phyloP scores from a whole-genome alignment of 1,284 basidiomycete species.

The Butyriboletus appendiculatus region DNA sequence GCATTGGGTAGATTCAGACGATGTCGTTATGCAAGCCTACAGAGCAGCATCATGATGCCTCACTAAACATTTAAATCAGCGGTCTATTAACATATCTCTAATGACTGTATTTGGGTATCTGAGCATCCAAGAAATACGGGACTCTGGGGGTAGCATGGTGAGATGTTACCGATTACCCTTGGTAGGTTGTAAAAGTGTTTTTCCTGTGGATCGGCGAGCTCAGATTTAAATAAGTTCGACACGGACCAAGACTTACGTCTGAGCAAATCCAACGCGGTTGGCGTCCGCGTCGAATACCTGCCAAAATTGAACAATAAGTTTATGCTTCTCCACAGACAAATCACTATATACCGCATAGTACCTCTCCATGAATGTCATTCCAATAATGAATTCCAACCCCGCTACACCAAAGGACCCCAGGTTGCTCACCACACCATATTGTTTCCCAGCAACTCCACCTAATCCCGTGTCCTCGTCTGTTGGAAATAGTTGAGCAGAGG shows the following conservation, averaged over 20 bases:
- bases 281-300: constrained; percentile 29
- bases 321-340: not conserved
- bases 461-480: constrained; percentile 15
- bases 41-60: no score
- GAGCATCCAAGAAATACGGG: not conserved
- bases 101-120: no score
- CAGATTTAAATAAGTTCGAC: not conserved
- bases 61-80: no score
- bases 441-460: constrained; percentile 16
- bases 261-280: constrained; percentile 26
- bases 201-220: constrained; percentile 11
- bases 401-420: constrained; percentile 9
- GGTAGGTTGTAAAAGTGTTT: constrained; percentile 7
- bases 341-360: constrained; percentile 24
- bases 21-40: no score
- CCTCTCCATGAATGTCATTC: constrained; percentile 33
- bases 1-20: no score
- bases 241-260: constrained; percentile 22
- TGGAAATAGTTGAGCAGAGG: constrained; percentile 29
- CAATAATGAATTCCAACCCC: constrained; percentile 29
- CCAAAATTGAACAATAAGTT: not conserved
- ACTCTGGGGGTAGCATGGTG: not conserved
- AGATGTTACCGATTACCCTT: not conserved
- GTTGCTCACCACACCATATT: constrained; percentile 19
- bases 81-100: no score